Conservation (phyloP, 345 rosid genomes). For the Eucalyptus pumila region DNA sequence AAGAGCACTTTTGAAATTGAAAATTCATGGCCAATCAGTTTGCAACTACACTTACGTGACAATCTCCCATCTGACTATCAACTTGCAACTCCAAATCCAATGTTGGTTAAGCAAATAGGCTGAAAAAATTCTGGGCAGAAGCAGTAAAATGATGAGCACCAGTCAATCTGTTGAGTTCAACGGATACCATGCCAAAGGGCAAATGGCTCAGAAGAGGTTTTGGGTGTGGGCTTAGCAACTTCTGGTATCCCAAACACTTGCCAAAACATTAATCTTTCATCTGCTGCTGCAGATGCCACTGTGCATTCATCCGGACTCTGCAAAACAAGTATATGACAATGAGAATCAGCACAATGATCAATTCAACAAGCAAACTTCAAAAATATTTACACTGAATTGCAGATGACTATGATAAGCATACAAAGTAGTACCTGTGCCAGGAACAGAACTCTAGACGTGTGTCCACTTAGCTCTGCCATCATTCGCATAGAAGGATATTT, state of each 20-base stretch:
- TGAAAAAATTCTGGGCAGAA: neutral
- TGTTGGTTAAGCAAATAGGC: neutral
- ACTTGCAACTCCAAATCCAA: neutral
- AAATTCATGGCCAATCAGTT: neutral
- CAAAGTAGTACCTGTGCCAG: neutral
- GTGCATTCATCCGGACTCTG: constrained; percentile 37
- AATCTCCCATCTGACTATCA: neutral
- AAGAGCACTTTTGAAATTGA: neutral
- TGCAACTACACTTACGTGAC: constrained; percentile 40
- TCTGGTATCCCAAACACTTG: constrained; percentile 25
- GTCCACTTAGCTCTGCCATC: constrained; percentile 20
- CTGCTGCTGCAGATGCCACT: constrained; percentile 28
- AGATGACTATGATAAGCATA: neutral
- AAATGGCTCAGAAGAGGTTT: constrained; percentile 10
- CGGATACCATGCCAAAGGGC: neutral
- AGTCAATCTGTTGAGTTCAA: neutral
- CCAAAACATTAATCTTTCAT: constrained; percentile 30
- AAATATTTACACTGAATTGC: neutral
- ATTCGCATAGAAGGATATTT: constrained; percentile 3
- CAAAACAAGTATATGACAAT: neutral
- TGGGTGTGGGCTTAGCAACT: constrained; percentile 8
- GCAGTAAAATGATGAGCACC: neutral
- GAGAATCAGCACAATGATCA: neutral
- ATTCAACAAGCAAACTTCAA: neutral
- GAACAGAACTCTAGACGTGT: constrained; percentile 21